Evolutionary conservation across 768 basidiomycete genomes (phyloP).

Genomic region (Paxillus involutus): DNA sequence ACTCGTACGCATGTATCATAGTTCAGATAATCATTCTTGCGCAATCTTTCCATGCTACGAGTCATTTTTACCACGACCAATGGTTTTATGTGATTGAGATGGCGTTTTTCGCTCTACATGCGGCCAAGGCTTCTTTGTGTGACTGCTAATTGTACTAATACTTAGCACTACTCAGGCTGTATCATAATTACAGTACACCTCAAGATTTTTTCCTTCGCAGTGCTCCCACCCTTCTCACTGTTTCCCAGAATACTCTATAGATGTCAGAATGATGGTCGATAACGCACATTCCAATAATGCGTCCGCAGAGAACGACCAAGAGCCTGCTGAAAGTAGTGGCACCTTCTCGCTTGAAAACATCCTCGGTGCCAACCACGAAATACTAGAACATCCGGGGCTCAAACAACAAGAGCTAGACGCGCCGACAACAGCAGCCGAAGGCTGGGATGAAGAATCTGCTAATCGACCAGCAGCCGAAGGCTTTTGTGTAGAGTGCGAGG

Average conservation of each 20-base stretch:
- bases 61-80: neutral
- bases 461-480: slow-evolving; percentile 53
- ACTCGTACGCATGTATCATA: slow-evolving; percentile 18
- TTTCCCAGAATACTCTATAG: slow-evolving; percentile 1
- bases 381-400: slow-evolving; percentile 52
- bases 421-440: slow-evolving; percentile 40
- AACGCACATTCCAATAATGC: slow-evolving; percentile 15
- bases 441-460: slow-evolving; percentile 68
- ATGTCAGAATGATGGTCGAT: slow-evolving; percentile 22
- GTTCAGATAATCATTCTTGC: slow-evolving; percentile 3
- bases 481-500: slow-evolving; percentile 85
- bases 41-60: neutral
- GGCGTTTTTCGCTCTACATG: slow-evolving; percentile 17
- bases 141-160: neutral
- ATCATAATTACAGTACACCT: slow-evolving; percentile 1
- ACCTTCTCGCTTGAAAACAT: slow-evolving; percentile 70
- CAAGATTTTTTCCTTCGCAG: slow-evolving; percentile 8
- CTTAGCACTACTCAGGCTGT: too few species aligned
- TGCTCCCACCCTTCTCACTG: slow-evolving; percentile 5
- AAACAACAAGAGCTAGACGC: slow-evolving; percentile 33
- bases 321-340: slow-evolving; percentile 5
- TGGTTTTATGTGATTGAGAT: neutral
- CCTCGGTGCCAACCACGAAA: slow-evolving; percentile 61
- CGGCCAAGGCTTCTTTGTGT: slow-evolving; percentile 14
- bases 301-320: slow-evolving; percentile 9